Conservation (phyloP, 1,139 yeast genomes). For the Saccharomyces hybrid region DNA sequence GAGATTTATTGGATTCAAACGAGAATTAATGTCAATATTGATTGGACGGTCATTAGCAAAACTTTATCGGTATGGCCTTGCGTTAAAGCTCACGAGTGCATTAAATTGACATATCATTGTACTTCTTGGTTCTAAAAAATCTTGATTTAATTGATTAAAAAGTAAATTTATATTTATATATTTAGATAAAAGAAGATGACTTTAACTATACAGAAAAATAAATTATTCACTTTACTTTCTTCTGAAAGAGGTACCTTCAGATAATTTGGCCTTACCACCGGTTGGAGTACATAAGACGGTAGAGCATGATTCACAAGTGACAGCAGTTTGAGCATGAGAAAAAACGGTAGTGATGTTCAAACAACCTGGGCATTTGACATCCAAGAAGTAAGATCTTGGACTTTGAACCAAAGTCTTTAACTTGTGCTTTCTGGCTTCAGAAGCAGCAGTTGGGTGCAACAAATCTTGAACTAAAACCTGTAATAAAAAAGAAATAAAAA, state of each 20-base stretch:
- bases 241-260: slow-evolving; percentile 99
- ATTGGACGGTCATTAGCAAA: too few relatives aligned
- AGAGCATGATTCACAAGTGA: slow-evolving; percentile 97
- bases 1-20: too few relatives aligned
- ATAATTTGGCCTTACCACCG: slow-evolving; percentile 99
- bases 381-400: slow-evolving; percentile 99
- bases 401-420: slow-evolving; percentile 93
- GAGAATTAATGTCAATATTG: too few relatives aligned
- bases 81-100: too few relatives aligned
- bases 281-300: slow-evolving; percentile 98
- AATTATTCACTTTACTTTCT: slow-evolving; percentile 45
- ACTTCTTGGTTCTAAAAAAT: neutral
- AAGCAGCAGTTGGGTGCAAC: slow-evolving; percentile 93
- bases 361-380: slow-evolving; percentile 99
- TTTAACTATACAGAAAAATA: neutral
- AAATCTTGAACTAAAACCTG: slow-evolving; percentile 96
- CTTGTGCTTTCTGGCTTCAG: slow-evolving; percentile 96
- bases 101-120: neutral
- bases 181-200: neutral
- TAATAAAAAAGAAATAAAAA: slow-evolving; percentile 6
- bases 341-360: slow-evolving; percentile 97
- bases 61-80: neutral
- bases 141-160: neutral
- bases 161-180: neutral
- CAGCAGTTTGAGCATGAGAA: slow-evolving; percentile 99